Base-by-base conservation (phyloP, 371 early-diverging fungal species). In the Actinomortierella wolfii region DNA sequence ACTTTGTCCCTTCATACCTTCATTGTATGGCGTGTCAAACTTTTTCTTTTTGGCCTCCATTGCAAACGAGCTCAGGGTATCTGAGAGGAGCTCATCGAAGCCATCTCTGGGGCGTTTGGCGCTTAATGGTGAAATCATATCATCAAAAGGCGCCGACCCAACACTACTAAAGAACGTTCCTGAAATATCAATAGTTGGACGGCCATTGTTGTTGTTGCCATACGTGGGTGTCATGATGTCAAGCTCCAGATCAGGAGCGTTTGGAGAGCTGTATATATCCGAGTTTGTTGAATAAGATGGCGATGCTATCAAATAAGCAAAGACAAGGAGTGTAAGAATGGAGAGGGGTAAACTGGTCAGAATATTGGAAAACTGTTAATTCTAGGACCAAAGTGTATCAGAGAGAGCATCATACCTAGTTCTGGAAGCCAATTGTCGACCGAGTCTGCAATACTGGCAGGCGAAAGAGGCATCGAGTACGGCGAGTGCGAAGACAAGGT, bases 1-100 rank as follows among this genome's bases (percentile, higher is more conserved):
- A 4, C 34, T 34, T 11, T 11, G 4, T 34, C 11, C 34, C 34
- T 11, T 15, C 57, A 68, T 79, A 83, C 85, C 83, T 42, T 73
- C 59, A 56, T 83, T 79, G 56, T 85, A 85, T 13, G 67, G 61
- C 11, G 82, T 78, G 14, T 77, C 71, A 9, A 76, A 25, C 2
- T 67, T 48, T 42, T 66, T 73, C 26, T 79, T 76, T 15, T 80
- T 63, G 7, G 71, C 49, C 23, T 70, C 71, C 20, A 55, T 8
- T 23, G 59, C 71, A 58, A 70, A 70, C 0, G 58, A 53, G 6
- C 61, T 58, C 8, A 85, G 56, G 0, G 82, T 79, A 47, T 81
- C 81, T 8, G 80, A 66, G 15, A 83, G 47, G 25, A 83, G 59
- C 13, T 77, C 78, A 18, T 83, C 78, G 20, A 82, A 46, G 47